phyloP scores from a whole-genome alignment of 345 rosid genomes.

The Mangifera indica region DNA sequence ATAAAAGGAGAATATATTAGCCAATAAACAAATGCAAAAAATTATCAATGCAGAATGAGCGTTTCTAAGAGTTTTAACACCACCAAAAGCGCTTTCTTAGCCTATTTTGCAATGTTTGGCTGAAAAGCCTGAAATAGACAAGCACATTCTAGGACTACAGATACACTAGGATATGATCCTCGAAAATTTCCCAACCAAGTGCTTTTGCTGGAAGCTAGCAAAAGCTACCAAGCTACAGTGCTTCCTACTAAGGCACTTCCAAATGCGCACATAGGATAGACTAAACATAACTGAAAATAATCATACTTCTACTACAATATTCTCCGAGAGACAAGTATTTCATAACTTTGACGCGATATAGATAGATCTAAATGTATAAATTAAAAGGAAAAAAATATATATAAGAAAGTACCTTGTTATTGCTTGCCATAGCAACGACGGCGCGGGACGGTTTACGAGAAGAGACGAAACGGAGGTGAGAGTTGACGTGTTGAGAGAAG shows the following conservation, averaged over 20 bases:
- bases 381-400: not conserved
- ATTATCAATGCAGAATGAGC: too few relatives aligned
- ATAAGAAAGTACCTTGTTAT: constrained; percentile 64
- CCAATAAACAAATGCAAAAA: not conserved
- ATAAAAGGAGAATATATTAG: constrained; percentile 11
- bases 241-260: not conserved
- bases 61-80: not conserved
- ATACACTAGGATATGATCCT: not conserved
- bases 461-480: constrained; percentile 50
- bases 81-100: not conserved
- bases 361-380: not conserved
- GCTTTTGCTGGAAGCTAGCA: not conserved
- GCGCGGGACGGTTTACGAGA: constrained; percentile 52
- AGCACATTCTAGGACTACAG: not conserved
- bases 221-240: not conserved
- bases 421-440: constrained; percentile 84
- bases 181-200: not conserved
- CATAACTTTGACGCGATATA: not conserved
- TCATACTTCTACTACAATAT: too few relatives aligned
- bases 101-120: not conserved
- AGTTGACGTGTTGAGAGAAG: constrained; percentile 39
- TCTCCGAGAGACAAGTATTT: not conserved
- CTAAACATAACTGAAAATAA: too few relatives aligned
- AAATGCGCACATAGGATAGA: not conserved
- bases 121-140: not conserved